Percentiles rank a stretch among this genome's conserved stretches.
Conservation (phyloP, 2,329 filamentous ascomycete species). For the Colletotrichum spinosum region DNA sequence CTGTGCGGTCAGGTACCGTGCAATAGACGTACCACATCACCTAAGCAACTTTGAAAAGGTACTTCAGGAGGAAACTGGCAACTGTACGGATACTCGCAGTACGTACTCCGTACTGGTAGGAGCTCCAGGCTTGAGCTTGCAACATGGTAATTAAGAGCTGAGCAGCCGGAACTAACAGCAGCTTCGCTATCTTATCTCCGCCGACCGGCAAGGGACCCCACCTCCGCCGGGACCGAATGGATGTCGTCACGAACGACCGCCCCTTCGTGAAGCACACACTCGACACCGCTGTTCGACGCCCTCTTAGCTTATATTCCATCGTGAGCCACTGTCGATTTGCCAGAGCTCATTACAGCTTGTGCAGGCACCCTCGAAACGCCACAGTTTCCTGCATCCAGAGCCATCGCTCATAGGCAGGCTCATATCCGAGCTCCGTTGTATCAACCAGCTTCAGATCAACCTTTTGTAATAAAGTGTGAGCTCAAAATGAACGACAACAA, state of each 20-base stretch:
- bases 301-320: not conserved
- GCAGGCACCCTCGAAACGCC: not conserved
- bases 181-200: conserved; percentile 37
- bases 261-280: conserved; percentile 27
- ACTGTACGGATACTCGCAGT: too few relatives aligned
- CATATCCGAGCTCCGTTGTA: conserved; percentile 35
- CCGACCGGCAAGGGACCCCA: conserved; percentile 30
- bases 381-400: conserved; percentile 3
- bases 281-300: conserved; percentile 1
- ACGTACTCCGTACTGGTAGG: too few relatives aligned
- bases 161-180: conserved; percentile 30
- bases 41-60: not conserved
- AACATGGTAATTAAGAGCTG: not conserved
- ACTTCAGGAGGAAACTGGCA: too few relatives aligned
- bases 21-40: not conserved
- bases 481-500: conserved; percentile 21
- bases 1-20: not conserved
- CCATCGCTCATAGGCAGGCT: conserved; percentile 32
- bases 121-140: conserved; percentile 3
- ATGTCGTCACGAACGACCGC: conserved; percentile 37
- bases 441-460: conserved; percentile 32
- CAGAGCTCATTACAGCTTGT: not conserved
- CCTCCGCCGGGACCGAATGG: conserved; percentile 29
- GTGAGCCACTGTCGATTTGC: not conserved
- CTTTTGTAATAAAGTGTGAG: conserved; percentile 25